Evolutionary conservation across 805 yeast genomes (phyloP).

Genomic region (Wickerhamomyces chaumierensis): DNA sequence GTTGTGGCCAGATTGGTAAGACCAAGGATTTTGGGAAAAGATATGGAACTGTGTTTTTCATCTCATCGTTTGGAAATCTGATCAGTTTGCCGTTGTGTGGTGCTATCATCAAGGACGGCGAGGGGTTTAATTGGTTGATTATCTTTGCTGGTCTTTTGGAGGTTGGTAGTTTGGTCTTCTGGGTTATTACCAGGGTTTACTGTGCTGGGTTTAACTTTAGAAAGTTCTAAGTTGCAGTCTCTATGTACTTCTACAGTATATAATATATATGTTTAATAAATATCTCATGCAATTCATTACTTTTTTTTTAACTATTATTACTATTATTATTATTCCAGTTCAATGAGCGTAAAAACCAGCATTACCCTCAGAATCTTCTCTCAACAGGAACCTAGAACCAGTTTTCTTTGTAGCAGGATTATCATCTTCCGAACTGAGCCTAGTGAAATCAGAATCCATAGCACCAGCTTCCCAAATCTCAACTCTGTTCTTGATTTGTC

Average conservation of each 20-base stretch:
- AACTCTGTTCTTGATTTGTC: not conserved
- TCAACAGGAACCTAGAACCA: slow-evolving; percentile 1
- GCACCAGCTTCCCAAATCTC: not conserved
- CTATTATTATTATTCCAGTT: too few species aligned
- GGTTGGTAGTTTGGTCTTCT: slow-evolving; percentile 4
- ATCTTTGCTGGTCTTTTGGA: slow-evolving; percentile 21
- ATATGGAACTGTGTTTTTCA: slow-evolving; percentile 54
- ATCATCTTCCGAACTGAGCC: not conserved
- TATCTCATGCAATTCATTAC: too few species aligned
- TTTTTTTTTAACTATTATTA: too few species aligned
- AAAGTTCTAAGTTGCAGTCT: not conserved
- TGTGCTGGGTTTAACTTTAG: not conserved
- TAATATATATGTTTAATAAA: too few species aligned
- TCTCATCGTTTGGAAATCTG: slow-evolving; percentile 33
- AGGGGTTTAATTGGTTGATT: slow-evolving; percentile 30
- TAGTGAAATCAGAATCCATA: not conserved
- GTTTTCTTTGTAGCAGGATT: slow-evolving; percentile 1
- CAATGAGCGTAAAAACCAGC: slow-evolving; percentile 8
- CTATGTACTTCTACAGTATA: too few species aligned
- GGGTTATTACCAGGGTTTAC: slow-evolving; percentile 9
- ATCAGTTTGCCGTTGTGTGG: slow-evolving; percentile 41
- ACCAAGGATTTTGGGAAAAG: slow-evolving; percentile 57
- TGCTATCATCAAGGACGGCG: slow-evolving; percentile 28
- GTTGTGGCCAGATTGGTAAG: slow-evolving; percentile 55
- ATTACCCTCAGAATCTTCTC: slow-evolving; percentile 6